Conservation (phyloP, 2,329 filamentous ascomycete species). For the Pleomassaria siparia region DNA sequence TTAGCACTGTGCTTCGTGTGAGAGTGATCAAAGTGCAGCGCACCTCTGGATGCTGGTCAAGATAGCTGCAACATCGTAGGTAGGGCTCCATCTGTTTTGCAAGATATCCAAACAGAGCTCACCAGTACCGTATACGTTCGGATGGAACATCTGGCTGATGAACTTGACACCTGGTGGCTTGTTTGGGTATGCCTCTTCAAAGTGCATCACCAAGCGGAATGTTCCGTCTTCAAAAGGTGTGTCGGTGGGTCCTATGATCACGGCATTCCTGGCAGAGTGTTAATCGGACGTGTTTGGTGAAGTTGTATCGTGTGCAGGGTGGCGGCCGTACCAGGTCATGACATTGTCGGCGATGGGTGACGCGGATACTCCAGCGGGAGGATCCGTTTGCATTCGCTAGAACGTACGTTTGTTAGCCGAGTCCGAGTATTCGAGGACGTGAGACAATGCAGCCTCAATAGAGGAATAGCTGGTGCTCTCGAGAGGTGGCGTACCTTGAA, state of each 20-base stretch:
- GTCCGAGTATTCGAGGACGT: background rate
- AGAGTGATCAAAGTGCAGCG: background rate
- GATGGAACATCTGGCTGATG: constrained; percentile 98
- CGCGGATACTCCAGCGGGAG: constrained; percentile 92
- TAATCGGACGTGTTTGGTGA: constrained; percentile 16
- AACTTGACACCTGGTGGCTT: constrained; percentile 98
- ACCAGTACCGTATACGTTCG: constrained; percentile 95
- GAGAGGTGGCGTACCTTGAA: constrained; percentile 75
- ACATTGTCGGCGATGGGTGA: constrained; percentile 96
- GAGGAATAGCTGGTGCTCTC: background rate
- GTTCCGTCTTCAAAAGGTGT: constrained; percentile 98
- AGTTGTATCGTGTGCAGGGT: constrained; percentile 32
- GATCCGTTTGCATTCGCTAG: constrained; percentile 98
- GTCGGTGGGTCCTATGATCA: constrained; percentile 95
- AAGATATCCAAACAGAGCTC: constrained; percentile 96
- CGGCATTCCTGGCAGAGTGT: constrained; percentile 75
- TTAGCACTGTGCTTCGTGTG: constrained; percentile 15
- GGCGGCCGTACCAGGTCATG: constrained; percentile 87
- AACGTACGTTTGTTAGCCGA: constrained; percentile 3
- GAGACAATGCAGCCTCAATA: background rate
- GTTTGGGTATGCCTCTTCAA: constrained; percentile 98
- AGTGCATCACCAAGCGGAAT: constrained; percentile 97
- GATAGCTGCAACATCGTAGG: constrained; percentile 96
- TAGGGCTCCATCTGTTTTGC: constrained; percentile 97
- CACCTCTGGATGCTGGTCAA: constrained; percentile 97